Base-by-base conservation (phyloP, 192 early-diverging fungal genomes). In the Backusella westeae region DNA sequence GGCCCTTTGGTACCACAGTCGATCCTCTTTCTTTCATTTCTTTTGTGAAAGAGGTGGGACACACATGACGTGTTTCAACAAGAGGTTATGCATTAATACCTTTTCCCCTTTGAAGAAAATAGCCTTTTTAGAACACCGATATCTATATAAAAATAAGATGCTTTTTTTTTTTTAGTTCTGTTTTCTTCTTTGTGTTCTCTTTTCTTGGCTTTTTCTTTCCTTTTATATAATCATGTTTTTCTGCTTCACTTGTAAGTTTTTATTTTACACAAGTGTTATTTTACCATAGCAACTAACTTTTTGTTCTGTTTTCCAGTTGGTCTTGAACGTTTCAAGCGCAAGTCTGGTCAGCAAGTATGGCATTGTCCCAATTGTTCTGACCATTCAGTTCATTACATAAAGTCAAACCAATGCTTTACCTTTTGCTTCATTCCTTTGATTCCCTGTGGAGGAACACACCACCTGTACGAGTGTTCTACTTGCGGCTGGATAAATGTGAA, bases 341-440 rank as follows among this genome's bases (percentile, higher is more conserved):
- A 76, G 36, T 70, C 75, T 38, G 46, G 46, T 26, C 17, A 72
- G 19, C 73, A 77, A 23, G 77, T 77, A 14, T 83, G 52, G 53
- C 53, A 59, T 29, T 83, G 82, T 68, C 82, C 82, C 17, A 72
- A 75, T 46, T 83, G 82, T 38, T 73, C 72, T 1, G 82, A 78
- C 10, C 34, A 70, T 12, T 72, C 74, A 34, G 82, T 83, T 44
- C 38, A 80, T 34, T 74, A 63, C 15, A 72, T 78, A 35, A 80
- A 77, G 34, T 52, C 70, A 15, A 79, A 80, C 46, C 71, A 83
- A 14, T 83, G 78, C 66, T 83, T 83, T 66, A 83, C 82, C 0
- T 80, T 83, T 67, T 83, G 78, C 52, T 83, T 83, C 49, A 44
- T 83, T 69, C 82, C 82, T 2, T 26, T 83, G 5, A 83, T 83